A percentile compares a stretch with the other conserved stretches of the same genome.
phyloP scores from a whole-genome alignment of 1,284 basidiomycete species.

The Apiotrichum veenhuisii region DNA sequence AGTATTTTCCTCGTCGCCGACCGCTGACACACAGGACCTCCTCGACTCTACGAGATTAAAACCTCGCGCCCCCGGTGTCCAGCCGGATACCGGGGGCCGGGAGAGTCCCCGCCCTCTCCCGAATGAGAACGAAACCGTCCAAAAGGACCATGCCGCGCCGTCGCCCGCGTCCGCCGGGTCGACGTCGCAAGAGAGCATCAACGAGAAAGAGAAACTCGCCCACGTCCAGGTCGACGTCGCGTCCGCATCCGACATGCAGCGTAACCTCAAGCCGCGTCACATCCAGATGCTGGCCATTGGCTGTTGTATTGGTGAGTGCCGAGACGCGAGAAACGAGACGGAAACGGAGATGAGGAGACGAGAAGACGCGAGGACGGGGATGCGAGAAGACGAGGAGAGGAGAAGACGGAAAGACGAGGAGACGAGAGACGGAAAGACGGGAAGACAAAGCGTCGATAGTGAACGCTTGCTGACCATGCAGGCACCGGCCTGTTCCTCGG shows the following conservation, averaged over 20 bases:
- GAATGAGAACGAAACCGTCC: not conserved
- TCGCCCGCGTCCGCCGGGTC: too few species aligned
- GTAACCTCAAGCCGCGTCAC: conserved; percentile 2
- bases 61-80: not conserved
- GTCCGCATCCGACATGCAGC: conserved; percentile 8
- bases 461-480: too few species aligned
- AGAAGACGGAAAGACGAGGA: too few species aligned
- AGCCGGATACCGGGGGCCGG: not conserved
- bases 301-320: too few species aligned
- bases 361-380: too few species aligned
- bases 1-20: not conserved
- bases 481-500: conserved; percentile 11
- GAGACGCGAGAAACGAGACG: too few species aligned
- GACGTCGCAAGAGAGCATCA: conserved; percentile 1
- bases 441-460: too few species aligned
- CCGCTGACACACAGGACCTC: not conserved
- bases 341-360: too few species aligned
- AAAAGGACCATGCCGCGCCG: not conserved
- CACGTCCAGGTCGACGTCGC: not conserved
- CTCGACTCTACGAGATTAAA: conserved; percentile 1
- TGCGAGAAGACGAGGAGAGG: too few species aligned
- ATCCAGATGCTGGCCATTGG: conserved; percentile 29
- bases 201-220: not conserved
- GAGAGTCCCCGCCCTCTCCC: not conserved
- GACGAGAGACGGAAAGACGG: too few species aligned